These are phyloP conservation scores for Suillus plorans DNA, from an alignment of 768 basidiomycete species.

Conservation along the genomic window DNA sequence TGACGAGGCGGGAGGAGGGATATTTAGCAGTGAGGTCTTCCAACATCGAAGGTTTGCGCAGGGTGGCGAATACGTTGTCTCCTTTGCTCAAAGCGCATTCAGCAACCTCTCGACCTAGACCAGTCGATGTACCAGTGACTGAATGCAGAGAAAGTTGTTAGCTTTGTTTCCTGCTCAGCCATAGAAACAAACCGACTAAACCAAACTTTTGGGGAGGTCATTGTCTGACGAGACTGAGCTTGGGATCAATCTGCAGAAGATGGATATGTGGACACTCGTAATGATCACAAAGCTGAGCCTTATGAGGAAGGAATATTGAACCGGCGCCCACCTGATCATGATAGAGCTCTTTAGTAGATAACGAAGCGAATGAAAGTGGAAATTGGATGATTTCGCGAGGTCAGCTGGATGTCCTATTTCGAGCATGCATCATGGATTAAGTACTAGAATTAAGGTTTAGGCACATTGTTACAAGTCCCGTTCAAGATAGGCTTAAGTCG, in stretches of 20 bases:
- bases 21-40: constrained; percentile 30
- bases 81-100: constrained; percentile 37
- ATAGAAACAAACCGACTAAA: constrained; percentile 15
- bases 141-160: background rate
- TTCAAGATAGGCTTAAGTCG: too few species aligned
- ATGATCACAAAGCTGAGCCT: background rate
- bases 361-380: background rate
- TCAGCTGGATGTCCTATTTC: too few species aligned
- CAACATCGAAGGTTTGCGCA: constrained; percentile 39
- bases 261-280: background rate
- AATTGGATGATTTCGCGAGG: too few species aligned
- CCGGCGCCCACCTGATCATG: background rate
- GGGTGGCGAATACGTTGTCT: constrained; percentile 43
- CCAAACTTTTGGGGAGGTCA: constrained; percentile 19
- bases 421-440: too few species aligned
- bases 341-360: too few species aligned
- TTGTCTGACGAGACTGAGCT: constrained; percentile 3
- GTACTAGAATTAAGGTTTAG: too few species aligned
- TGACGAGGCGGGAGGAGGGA: constrained; percentile 33
- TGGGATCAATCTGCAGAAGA: background rate
- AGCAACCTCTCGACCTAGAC: constrained; percentile 37
- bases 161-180: background rate
- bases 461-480: too few species aligned
- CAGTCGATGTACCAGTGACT: constrained; percentile 44
- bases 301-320: background rate